Percentiles rank a stretch among this genome's conserved stretches.
Conservation (phyloP, 805 yeast genomes). For the Isabelozyma pseudorhagii region DNA sequence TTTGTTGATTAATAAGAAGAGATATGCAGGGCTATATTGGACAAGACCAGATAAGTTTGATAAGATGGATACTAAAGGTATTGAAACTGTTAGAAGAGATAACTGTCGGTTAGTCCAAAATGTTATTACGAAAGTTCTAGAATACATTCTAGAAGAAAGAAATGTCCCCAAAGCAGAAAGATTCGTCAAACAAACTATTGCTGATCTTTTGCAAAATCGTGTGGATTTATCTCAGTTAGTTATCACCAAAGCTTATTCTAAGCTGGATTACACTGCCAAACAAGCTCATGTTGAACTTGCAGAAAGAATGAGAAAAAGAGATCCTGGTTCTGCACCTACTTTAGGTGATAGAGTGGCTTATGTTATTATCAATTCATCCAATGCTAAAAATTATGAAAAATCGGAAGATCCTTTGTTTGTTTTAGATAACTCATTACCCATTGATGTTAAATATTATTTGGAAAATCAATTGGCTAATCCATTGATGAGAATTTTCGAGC, state of each 20-base stretch:
- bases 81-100: conserved; percentile 97
- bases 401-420: conserved; percentile 96
- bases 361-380: conserved; percentile 77
- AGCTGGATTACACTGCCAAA: conserved; percentile 89
- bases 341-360: conserved; percentile 98
- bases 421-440: conserved; percentile 85
- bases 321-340: conserved; percentile 95
- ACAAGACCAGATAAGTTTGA: conserved; percentile 88
- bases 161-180: conserved; percentile 81
- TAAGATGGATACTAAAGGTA: conserved; percentile 97
- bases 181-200: conserved; percentile 83
- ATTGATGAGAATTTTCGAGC: conserved; percentile 87
- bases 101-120: conserved; percentile 93
- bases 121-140: conserved; percentile 88
- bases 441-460: conserved; percentile 90
- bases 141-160: conserved; percentile 79
- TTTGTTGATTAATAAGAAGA: conserved; percentile 86
- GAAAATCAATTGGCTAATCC: conserved; percentile 94
- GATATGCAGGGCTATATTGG: conserved; percentile 98
- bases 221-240: conserved; percentile 91
- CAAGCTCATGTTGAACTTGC: conserved; percentile 98
- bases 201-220: conserved; percentile 85
- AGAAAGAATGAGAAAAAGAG: conserved; percentile 93
- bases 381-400: conserved; percentile 88
- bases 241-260: conserved; percentile 86